Conservation (phyloP, 2,329 filamentous ascomycete species). For the Fusarium falciforme region DNA sequence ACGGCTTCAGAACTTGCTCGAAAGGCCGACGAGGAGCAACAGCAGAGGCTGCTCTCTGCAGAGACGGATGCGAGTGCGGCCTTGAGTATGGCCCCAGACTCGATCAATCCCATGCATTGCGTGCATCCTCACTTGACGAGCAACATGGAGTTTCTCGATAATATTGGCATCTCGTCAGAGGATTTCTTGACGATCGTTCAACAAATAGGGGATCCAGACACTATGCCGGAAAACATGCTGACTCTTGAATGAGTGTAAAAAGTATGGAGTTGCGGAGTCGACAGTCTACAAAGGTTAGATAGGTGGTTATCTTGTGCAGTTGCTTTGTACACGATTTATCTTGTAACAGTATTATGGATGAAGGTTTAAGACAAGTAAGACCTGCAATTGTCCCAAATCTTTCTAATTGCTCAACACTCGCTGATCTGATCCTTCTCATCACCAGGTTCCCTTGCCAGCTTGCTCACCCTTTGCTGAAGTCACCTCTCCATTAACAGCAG, state of each 20-base stretch:
- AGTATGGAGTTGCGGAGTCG: not conserved
- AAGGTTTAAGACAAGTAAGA: not conserved
- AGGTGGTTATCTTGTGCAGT: not conserved
- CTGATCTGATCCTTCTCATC: not conserved
- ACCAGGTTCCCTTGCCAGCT: not conserved
- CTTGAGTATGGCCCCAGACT: not conserved
- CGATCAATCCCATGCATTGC: slow-evolving; percentile 7
- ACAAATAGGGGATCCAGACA: slow-evolving; percentile 46
- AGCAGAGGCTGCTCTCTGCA: not conserved
- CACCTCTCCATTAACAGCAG: slow-evolving; percentile 55
- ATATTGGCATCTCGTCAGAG: slow-evolving; percentile 52
- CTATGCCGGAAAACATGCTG: slow-evolving; percentile 34
- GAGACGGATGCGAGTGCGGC: not conserved
- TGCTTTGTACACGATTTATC: not conserved
- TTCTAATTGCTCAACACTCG: not conserved
- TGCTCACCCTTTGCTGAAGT: slow-evolving; percentile 55
- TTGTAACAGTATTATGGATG: not conserved
- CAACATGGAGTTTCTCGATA: slow-evolving; percentile 49
- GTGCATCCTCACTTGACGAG: slow-evolving; percentile 20
- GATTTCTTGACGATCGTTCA: slow-evolving; percentile 54
- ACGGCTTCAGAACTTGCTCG: slow-evolving; percentile 1
- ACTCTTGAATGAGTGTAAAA: slow-evolving; percentile 25
- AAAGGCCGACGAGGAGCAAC: slow-evolving; percentile 7
- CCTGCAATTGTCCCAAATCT: not conserved
- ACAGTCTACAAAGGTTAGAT: not conserved